Evolutionary conservation across 1,284 basidiomycete species (phyloP).

Genomic region (Moesziomyces sp.): DNA sequence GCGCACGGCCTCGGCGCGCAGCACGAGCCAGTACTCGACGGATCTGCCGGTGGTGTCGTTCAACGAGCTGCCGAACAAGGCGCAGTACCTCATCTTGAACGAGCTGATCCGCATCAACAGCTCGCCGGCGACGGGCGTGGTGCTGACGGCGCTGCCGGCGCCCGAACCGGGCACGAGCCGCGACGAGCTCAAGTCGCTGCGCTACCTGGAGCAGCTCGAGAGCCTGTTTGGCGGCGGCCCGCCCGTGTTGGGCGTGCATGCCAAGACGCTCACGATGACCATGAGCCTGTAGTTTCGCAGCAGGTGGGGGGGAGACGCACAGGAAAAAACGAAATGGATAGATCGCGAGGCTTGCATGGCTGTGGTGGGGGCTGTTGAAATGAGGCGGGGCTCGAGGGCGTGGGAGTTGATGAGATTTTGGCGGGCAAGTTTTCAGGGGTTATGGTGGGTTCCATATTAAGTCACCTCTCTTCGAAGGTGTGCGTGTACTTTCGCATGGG

Average conservation of each 20-base stretch:
- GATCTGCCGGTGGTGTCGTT: conserved; percentile 54
- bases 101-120: conserved; percentile 64
- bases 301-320: too few relatives aligned
- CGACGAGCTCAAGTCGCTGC: conserved; percentile 46
- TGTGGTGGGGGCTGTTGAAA: too few relatives aligned
- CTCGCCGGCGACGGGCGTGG: conserved; percentile 56
- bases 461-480: too few relatives aligned
- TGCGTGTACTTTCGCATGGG: too few relatives aligned
- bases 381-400: too few relatives aligned
- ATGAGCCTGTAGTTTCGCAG: conserved; percentile 46
- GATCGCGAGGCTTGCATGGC: too few relatives aligned
- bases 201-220: conserved; percentile 64
- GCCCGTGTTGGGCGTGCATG: conserved; percentile 64
- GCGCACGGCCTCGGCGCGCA: conserved; percentile 7
- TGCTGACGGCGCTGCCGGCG: conserved; percentile 64
- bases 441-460: too few relatives aligned
- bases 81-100: conserved; percentile 66
- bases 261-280: conserved; percentile 64
- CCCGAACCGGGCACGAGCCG: conserved; percentile 62
- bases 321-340: too few relatives aligned
- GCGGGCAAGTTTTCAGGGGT: too few relatives aligned
- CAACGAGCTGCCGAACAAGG: conserved; percentile 66
- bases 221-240: conserved; percentile 61
- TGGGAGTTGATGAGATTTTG: too few relatives aligned
- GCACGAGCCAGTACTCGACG: conserved; percentile 29